A percentile compares a stretch with the other conserved stretches of the same genome.
These are phyloP conservation scores for Aquilaria agallochum DNA, from an alignment of 441 rosid species.

Conservation along the genomic window DNA sequence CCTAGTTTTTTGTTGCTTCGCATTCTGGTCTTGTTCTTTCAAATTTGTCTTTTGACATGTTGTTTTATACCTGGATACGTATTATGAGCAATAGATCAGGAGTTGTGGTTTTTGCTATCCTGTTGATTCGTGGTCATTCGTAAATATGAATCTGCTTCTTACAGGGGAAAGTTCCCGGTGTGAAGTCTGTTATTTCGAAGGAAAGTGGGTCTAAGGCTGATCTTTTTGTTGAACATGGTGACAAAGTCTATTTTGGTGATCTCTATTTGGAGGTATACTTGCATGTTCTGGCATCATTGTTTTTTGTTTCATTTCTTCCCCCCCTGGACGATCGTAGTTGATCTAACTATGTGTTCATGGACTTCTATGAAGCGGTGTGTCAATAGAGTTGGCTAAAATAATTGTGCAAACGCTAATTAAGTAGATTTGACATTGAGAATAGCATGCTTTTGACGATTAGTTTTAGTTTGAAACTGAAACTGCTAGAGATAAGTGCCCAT, in stretches of 20 bases:
- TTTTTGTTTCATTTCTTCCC: too few species aligned
- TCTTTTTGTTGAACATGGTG: slow-evolving; percentile 56
- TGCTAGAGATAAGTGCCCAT: too few species aligned
- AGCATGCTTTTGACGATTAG: too few species aligned
- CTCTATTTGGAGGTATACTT: slow-evolving; percentile 58
- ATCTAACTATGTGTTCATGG: too few species aligned
- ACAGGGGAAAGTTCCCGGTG: slow-evolving; percentile 59
- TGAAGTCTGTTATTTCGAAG: slow-evolving; percentile 73
- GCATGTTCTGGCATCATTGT: not conserved
- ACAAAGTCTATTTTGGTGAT: slow-evolving; percentile 62
- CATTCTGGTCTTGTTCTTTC: not conserved
- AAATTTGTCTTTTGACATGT: not conserved
- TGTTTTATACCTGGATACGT: not conserved
- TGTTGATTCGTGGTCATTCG: slow-evolving; percentile 4
- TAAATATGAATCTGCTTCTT: slow-evolving; percentile 7
- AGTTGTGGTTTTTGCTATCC: not conserved
- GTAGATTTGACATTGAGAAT: too few species aligned
- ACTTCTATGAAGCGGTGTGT: too few species aligned
- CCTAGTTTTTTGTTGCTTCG: not conserved
- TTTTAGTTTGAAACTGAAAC: too few species aligned
- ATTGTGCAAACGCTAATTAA: too few species aligned
- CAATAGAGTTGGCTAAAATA: too few species aligned
- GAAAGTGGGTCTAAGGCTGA: slow-evolving; percentile 90
- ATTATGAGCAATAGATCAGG: not conserved
- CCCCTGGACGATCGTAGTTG: too few species aligned